Evolutionary conservation across 106 monocot species (phyloP).

Genomic region (Dioscorea zingiberensis): DNA sequence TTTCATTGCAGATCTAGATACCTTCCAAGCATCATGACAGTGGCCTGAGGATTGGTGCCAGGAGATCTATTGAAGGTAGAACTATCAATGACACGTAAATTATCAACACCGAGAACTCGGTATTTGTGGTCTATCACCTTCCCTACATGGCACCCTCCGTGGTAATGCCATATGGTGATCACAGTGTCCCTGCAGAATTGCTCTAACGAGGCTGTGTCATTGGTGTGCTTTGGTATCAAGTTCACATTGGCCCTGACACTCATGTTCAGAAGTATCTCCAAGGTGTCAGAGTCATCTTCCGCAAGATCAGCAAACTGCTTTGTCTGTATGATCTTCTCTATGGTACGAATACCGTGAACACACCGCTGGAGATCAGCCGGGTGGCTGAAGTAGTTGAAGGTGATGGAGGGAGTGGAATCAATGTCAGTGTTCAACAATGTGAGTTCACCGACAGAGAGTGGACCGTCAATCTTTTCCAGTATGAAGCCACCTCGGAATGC

Average conservation of each 20-base stretch:
- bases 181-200: constrained; percentile 67
- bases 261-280: constrained; percentile 44
- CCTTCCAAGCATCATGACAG: constrained; percentile 75
- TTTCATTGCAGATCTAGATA: background rate
- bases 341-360: constrained; percentile 43
- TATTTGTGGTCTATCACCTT: constrained; percentile 48
- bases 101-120: constrained; percentile 30
- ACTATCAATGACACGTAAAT: constrained; percentile 52
- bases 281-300: constrained; percentile 12
- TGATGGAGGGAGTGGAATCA: constrained; percentile 49
- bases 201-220: constrained; percentile 54
- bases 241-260: constrained; percentile 60
- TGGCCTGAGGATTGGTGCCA: constrained; percentile 72
- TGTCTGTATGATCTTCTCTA: constrained; percentile 32
- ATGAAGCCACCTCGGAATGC: constrained; percentile 77
- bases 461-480: constrained; percentile 60
- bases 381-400: constrained; percentile 86
- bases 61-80: constrained; percentile 48
- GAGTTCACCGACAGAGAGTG: constrained; percentile 59
- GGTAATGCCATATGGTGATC: constrained; percentile 80
- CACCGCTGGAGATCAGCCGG: constrained; percentile 46
- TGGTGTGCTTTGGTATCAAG: constrained; percentile 56
- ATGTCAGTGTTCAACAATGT: constrained; percentile 29
- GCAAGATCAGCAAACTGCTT: constrained; percentile 33
- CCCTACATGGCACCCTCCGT: constrained; percentile 64